Percentiles rank a stretch among this genome's conserved stretches.
Conservation (phyloP, 768 basidiomycete genomes). For the Kwoniella shandongensis region DNA sequence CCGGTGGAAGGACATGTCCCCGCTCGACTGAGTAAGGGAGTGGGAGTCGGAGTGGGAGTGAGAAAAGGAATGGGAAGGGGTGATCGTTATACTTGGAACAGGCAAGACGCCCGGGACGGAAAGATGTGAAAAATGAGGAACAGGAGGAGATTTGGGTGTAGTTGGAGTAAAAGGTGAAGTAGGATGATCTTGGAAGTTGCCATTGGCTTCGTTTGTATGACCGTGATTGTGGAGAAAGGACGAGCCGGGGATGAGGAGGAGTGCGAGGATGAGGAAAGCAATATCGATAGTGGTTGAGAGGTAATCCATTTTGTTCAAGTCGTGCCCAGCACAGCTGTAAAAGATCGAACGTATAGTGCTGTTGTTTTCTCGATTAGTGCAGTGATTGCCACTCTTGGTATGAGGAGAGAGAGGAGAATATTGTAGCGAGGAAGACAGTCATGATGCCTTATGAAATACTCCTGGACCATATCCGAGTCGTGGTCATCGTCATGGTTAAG, state of each 20-base stretch:
- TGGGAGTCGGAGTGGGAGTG: too few relatives aligned
- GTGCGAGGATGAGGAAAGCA: slow-evolving; percentile 13
- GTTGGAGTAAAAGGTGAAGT: slow-evolving; percentile 2
- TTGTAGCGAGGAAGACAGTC: too few relatives aligned
- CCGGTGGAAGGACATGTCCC: too few relatives aligned
- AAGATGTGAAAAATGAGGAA: not conserved
- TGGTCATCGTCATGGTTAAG: too few relatives aligned
- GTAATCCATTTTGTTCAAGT: slow-evolving; percentile 10
- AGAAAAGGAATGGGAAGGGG: not conserved
- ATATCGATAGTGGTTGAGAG: slow-evolving; percentile 11
- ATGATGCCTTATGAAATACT: too few relatives aligned
- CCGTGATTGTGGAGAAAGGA: not conserved
- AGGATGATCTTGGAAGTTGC: not conserved
- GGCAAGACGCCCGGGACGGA: not conserved
- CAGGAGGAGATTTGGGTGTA: not conserved
- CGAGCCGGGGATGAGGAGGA: slow-evolving; percentile 12
- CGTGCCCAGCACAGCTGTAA: too few relatives aligned
- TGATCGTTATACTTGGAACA: slow-evolving; percentile 12
- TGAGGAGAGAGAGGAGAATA: too few relatives aligned
- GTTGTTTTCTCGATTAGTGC: too few relatives aligned
- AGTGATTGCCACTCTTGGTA: too few relatives aligned
- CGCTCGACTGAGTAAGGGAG: not conserved
- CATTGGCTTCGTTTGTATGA: not conserved
- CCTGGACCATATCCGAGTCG: too few relatives aligned
- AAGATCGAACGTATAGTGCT: too few relatives aligned